A percentile compares a stretch with the other conserved stretches of the same genome.
These are phyloP conservation scores for Termitomyces sp. DNA, from an alignment of 768 basidiomycete genomes.

Conservation along the genomic window DNA sequence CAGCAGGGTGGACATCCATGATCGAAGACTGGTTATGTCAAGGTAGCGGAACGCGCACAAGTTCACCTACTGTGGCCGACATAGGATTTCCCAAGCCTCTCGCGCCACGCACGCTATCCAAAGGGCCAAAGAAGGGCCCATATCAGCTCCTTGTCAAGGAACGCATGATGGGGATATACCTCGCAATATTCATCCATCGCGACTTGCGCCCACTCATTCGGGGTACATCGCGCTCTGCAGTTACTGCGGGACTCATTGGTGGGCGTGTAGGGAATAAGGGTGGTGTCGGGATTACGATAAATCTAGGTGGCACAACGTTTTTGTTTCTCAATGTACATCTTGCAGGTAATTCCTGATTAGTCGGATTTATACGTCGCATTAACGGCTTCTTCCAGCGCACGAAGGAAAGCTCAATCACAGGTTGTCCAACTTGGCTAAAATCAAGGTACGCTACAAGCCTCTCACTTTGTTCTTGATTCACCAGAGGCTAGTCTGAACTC, in stretches of 20 bases:
- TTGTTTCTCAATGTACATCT: conserved; percentile 91
- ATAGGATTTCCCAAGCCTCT: conserved; percentile 40
- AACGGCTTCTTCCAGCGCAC: conserved; percentile 49
- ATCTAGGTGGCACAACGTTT: conserved; percentile 77
- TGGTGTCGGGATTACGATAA: conserved; percentile 85
- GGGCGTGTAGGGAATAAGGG: conserved; percentile 93
- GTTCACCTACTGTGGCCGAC: conserved; percentile 37
- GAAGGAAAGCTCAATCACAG: conserved; percentile 74
- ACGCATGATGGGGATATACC: conserved; percentile 86
- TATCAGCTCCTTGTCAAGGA: conserved; percentile 88
- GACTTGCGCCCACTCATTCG: conserved; percentile 62
- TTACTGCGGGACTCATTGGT: conserved; percentile 87
- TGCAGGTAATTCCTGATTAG: conserved; percentile 49
- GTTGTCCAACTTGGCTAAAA: conserved; percentile 84
- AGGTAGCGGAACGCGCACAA: conserved; percentile 27
- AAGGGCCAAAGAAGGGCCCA: conserved; percentile 57
- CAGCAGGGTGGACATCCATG: conserved; percentile 68
- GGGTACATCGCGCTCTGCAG: conserved; percentile 79
- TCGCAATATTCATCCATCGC: conserved; percentile 71
- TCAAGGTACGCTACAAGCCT: conserved; percentile 52
- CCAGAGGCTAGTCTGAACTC: conserved; percentile 55
- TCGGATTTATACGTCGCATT: not conserved
- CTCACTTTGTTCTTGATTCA: not conserved
- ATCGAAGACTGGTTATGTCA: conserved; percentile 73
- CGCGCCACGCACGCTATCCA: conserved; percentile 35